Percentiles rank a stretch among this genome's conserved stretches.
phyloP scores from a whole-genome alignment of 2,329 filamentous ascomycete genomes.

The Metarhizium guizhouense region DNA sequence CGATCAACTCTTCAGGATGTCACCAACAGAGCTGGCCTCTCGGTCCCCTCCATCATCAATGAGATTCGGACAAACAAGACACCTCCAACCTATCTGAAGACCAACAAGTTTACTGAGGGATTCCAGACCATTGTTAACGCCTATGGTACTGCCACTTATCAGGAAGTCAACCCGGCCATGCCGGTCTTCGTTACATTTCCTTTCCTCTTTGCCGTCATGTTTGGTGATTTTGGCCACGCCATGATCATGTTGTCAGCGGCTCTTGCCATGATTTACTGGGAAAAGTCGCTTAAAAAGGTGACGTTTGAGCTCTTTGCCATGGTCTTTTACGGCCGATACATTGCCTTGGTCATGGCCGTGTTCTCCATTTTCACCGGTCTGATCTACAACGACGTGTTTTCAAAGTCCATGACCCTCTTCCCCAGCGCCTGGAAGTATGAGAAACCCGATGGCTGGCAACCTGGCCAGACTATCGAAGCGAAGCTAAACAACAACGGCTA shows the following conservation, averaged over 20 bases:
- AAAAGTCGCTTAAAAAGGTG: conserved; percentile 87
- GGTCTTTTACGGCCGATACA: conserved; percentile 98
- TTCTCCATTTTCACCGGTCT: conserved; percentile 97
- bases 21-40: conserved; percentile 88
- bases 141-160: conserved; percentile 95
- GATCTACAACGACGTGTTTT: conserved; percentile 97
- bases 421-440: conserved; percentile 80
- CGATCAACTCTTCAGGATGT: conserved; percentile 93
- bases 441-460: conserved; percentile 56
- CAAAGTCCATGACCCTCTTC: conserved; percentile 83
- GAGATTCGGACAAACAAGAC: conserved; percentile 96
- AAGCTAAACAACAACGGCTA: conserved; percentile 60
- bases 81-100: conserved; percentile 93
- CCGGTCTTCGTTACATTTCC: conserved; percentile 96
- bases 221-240: conserved; percentile 94
- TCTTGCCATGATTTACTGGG: conserved; percentile 91
- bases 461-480: conserved; percentile 56
- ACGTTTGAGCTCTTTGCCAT: conserved; percentile 91
- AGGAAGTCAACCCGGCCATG: conserved; percentile 91
- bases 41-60: conserved; percentile 98
- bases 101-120: conserved; percentile 95
- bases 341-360: conserved; percentile 94
- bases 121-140: conserved; percentile 99
- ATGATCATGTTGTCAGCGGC: conserved; percentile 79
- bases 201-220: conserved; percentile 99